These are phyloP conservation scores for Brettanomyces custersianus DNA, from an alignment of 805 yeast species.

Conservation along the genomic window DNA sequence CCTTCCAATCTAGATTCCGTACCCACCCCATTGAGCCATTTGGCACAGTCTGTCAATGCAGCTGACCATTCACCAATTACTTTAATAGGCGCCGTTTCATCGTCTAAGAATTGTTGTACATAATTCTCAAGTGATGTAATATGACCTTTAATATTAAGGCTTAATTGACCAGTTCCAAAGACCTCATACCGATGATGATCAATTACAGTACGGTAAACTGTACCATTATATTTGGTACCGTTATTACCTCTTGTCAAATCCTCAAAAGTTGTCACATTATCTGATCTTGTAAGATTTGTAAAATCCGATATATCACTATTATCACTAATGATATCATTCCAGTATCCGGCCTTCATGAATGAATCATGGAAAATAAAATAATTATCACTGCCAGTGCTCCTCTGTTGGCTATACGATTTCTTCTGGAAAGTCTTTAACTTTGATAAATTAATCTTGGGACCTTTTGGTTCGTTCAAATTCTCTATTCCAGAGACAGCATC, in stretches of 20 bases:
- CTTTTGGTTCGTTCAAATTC: constrained; percentile 84
- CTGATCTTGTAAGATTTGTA: constrained; percentile 4
- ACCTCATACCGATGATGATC: constrained; percentile 93
- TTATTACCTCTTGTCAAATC: constrained; percentile 5
- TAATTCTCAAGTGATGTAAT: constrained; percentile 41
- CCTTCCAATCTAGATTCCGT: constrained; percentile 76
- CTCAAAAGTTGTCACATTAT: constrained; percentile 2
- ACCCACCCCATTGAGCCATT: constrained; percentile 82
- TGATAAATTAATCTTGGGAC: constrained; percentile 40
- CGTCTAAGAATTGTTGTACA: constrained; percentile 31
- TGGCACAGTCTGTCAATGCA: constrained; percentile 86
- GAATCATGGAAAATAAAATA: constrained; percentile 61
- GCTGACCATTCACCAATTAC: constrained; percentile 81
- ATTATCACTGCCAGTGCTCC: constrained; percentile 28
- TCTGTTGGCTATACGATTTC: constrained; percentile 34
- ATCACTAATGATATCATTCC: constrained; percentile 37
- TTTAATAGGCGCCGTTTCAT: constrained; percentile 34
- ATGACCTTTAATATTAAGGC: constrained; percentile 51
- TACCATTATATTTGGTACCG: constrained; percentile 10
- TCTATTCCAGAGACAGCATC: constrained; percentile 81
- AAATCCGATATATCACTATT: constrained; percentile 7
- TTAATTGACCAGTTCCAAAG: constrained; percentile 57
- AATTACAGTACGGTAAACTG: constrained; percentile 58
- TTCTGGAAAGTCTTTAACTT: constrained; percentile 30
- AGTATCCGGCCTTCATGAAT: constrained; percentile 44